A percentile compares a stretch with the other conserved stretches of the same genome.
These are phyloP conservation scores for Castanea mollissima DNA, from an alignment of 306 rosid genomes.

Conservation along the genomic window DNA sequence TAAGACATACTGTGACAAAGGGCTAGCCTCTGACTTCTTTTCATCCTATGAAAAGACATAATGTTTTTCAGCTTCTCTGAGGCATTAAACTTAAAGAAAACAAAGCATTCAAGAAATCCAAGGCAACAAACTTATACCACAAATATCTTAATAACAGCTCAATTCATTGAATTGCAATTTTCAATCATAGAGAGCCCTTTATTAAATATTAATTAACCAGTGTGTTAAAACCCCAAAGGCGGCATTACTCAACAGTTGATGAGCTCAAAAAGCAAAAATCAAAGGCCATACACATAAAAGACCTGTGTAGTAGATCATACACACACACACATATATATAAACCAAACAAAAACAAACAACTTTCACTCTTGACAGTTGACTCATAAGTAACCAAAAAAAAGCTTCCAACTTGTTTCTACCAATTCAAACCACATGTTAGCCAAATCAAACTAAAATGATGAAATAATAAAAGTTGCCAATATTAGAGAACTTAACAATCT, in stretches of 20 bases:
- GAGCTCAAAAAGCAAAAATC: background rate
- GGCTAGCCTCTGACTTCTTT: slow-evolving; percentile 54
- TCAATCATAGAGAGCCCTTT: background rate
- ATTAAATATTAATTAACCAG: background rate
- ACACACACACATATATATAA: background rate
- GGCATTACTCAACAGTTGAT: background rate
- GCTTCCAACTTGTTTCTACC: background rate
- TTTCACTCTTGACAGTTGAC: background rate
- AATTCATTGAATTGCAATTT: background rate
- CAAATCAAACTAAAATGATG: background rate
- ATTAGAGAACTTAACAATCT: background rate
- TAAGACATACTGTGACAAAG: slow-evolving; percentile 52
- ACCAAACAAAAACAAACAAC: too few species aligned
- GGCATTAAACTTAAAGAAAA: background rate
- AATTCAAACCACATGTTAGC: background rate
- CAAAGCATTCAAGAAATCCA: background rate
- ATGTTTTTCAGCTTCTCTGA: background rate
- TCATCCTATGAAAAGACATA: slow-evolving; percentile 53
- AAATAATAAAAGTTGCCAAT: background rate
- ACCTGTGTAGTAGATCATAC: background rate
- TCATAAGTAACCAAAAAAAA: background rate
- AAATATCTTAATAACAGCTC: background rate
- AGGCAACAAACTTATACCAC: background rate
- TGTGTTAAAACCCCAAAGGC: background rate
- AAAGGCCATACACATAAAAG: background rate